A percentile compares a stretch with the other conserved stretches of the same genome.
phyloP scores from a whole-genome alignment of 371 early-diverging fungal species.

The Dichotomocladium elegans region DNA sequence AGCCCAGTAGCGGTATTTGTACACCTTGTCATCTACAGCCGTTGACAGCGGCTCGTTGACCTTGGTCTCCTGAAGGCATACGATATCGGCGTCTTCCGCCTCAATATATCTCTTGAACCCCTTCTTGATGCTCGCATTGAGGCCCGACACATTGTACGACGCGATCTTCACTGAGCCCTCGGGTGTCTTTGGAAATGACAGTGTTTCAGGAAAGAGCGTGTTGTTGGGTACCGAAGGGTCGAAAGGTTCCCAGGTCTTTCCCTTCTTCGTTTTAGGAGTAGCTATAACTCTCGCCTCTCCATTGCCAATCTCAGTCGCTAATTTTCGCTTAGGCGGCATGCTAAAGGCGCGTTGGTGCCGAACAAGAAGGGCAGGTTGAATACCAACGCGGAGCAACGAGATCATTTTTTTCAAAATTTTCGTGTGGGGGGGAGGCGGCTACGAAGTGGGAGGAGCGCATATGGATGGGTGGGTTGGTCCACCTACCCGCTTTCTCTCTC shows the following conservation, averaged over 20 bases:
- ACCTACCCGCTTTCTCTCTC: no score
- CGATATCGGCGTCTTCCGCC: slow-evolving; percentile 81
- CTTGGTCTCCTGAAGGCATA: slow-evolving; percentile 89
- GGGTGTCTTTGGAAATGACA: slow-evolving; percentile 42
- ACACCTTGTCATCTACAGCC: slow-evolving; percentile 54
- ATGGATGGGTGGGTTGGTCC: no score
- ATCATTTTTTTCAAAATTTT: no score
- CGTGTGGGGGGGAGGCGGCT: no score
- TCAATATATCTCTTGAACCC: slow-evolving; percentile 72
- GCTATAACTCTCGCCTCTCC: no score
- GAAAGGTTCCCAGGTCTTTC: slow-evolving; percentile 23
- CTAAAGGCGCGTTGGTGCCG: no score
- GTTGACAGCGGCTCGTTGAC: slow-evolving; percentile 50
- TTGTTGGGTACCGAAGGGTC: slow-evolving; percentile 56
- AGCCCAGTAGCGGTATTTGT: slow-evolving; percentile 71
- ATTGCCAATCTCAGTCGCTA: not conserved
- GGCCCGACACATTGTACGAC: slow-evolving; percentile 79
- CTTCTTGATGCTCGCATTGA: slow-evolving; percentile 76
- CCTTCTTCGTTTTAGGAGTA: slow-evolving; percentile 5
- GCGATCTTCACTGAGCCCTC: slow-evolving; percentile 65
- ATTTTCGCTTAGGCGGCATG: slow-evolving; percentile 12
- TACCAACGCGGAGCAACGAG: no score
- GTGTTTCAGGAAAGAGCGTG: slow-evolving; percentile 56
- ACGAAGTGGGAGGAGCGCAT: no score
- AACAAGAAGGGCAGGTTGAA: no score